phyloP scores from a whole-genome alignment of 768 basidiomycete genomes.

The Mycena epipterygia region DNA sequence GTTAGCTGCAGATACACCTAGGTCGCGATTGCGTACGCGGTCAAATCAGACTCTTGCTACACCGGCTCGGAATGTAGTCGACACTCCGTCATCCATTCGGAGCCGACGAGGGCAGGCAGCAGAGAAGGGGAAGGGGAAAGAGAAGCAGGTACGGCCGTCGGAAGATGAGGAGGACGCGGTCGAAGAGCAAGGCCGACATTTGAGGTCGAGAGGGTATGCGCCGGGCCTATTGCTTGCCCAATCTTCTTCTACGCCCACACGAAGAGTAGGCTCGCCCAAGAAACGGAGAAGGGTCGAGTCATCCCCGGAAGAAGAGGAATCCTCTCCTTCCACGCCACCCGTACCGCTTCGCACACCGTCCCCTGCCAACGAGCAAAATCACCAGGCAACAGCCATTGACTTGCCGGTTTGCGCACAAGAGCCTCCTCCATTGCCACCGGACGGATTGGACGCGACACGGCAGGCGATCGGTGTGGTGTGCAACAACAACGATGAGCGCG shows the following conservation, averaged over 20 bases:
- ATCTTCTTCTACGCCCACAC: constrained; percentile 22
- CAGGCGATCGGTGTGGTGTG: constrained; percentile 27
- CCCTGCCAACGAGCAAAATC: constrained; percentile 2
- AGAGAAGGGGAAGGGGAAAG: constrained; percentile 35
- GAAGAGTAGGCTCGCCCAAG: constrained; percentile 46
- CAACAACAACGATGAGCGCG: constrained; percentile 1
- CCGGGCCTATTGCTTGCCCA: constrained; percentile 23
- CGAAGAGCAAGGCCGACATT: constrained; percentile 21
- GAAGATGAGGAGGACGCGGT: constrained; percentile 27
- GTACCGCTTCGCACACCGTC: constrained; percentile 17
- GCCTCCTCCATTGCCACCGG: neutral
- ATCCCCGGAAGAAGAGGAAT: constrained; percentile 50
- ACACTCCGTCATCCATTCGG: neutral
- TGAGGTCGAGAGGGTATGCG: constrained; percentile 26
- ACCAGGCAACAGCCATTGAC: constrained; percentile 13
- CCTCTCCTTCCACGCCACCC: constrained; percentile 20
- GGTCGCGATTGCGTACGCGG: constrained; percentile 26
- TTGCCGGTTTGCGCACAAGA: constrained; percentile 23
- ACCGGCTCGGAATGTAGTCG: constrained; percentile 3
- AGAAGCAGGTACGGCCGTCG: constrained; percentile 23
- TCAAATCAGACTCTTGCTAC: constrained; percentile 13
- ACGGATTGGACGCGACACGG: constrained; percentile 21
- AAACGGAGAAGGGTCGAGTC: constrained; percentile 63
- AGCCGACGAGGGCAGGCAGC: constrained; percentile 19
- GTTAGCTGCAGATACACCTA: constrained; percentile 28